These are phyloP conservation scores for Pyricularia sp. DNA, from an alignment of 2,329 filamentous ascomycete species.

Conservation along the genomic window DNA sequence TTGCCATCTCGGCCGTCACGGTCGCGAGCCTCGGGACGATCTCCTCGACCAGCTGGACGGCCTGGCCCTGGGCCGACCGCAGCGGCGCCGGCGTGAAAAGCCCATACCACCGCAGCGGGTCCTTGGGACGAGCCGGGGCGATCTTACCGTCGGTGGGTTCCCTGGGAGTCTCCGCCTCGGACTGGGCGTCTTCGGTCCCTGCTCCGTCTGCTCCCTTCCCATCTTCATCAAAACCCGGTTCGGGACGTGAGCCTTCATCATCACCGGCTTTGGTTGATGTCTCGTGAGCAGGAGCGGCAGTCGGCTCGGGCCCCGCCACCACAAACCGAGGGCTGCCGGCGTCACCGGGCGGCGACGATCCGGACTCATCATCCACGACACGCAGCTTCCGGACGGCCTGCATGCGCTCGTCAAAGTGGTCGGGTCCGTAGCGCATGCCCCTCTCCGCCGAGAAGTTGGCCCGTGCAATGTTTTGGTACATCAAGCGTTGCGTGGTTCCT, in stretches of 20 bases:
- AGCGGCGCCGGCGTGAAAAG: conserved; percentile 42
- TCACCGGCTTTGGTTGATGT: neutral
- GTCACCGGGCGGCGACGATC: neutral
- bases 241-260: no score
- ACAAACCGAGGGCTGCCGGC: neutral
- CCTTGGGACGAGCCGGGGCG: conserved; percentile 13
- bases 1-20: conserved; percentile 50
- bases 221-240: no score
- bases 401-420: conserved; percentile 68
- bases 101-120: conserved; percentile 53
- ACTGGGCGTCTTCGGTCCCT: conserved; percentile 6
- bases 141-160: conserved; percentile 4
- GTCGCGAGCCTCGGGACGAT: conserved; percentile 48
- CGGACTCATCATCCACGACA: conserved; percentile 11
- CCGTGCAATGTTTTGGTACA: conserved; percentile 56
- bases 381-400: conserved; percentile 43
- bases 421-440: conserved; percentile 55
- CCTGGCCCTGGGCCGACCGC: conserved; percentile 48
- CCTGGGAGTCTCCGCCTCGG: conserved; percentile 1
- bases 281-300: neutral
- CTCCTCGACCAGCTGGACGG: conserved; percentile 44
- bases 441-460: conserved; percentile 64
- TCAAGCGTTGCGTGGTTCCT: conserved; percentile 39
- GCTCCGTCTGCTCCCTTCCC: conserved; percentile 7
- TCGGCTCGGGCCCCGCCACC: neutral